A percentile compares a stretch with the other conserved stretches of the same genome.
phyloP scores from a whole-genome alignment of 2,329 filamentous ascomycete genomes.

The Sporothrix pseudoabietina region DNA sequence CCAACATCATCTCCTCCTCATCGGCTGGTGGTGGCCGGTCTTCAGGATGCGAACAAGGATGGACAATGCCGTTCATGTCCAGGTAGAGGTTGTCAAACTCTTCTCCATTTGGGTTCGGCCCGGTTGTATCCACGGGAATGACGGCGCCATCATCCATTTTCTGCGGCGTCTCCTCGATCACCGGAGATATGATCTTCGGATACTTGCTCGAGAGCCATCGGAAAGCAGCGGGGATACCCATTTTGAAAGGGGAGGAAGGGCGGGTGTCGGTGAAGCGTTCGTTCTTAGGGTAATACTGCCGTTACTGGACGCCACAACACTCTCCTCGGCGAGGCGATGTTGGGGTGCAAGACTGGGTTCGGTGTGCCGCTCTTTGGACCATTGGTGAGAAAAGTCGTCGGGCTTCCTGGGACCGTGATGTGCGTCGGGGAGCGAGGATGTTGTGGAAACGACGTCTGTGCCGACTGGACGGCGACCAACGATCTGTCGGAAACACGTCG shows the following conservation, averaged over 20 bases:
- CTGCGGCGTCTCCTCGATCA: conserved; percentile 81
- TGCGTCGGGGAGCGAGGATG: neutral
- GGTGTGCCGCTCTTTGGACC: neutral
- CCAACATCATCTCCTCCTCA: conserved; percentile 99
- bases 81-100: conserved; percentile 98
- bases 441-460: neutral
- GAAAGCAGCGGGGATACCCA: conserved; percentile 95
- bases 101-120: conserved; percentile 92
- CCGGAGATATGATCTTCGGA: conserved; percentile 92
- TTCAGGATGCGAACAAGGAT: conserved; percentile 97
- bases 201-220: conserved; percentile 97
- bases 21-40: conserved; percentile 87
- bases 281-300: neutral
- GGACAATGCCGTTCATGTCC: conserved; percentile 99
- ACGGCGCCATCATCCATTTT: conserved; percentile 77
- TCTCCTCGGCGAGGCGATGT: conserved; percentile 1
- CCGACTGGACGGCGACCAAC: neutral
- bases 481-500: neutral
- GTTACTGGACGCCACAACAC: neutral
- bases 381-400: conserved; percentile 20
- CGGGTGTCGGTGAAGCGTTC: neutral
- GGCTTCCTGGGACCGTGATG: neutral
- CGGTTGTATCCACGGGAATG: conserved; percentile 81
- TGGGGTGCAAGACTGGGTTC: neutral
- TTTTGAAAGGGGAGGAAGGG: conserved; percentile 45